phyloP scores from a whole-genome alignment of 495 filamentous ascomycete genomes.

The Penicillium manginii region DNA sequence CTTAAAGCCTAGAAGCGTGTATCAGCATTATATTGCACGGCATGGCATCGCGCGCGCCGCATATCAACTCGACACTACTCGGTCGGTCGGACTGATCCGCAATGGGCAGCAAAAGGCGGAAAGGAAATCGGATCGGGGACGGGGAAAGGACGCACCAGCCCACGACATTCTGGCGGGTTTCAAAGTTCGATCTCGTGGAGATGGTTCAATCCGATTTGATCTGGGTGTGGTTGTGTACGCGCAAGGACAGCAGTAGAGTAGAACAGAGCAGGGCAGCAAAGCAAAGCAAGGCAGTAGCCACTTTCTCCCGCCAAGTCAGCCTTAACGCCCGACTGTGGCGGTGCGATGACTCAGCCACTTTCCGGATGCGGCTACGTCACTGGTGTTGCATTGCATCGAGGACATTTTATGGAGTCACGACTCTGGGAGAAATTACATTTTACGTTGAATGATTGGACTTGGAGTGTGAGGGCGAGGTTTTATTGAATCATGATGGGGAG shows the following conservation, averaged over 20 bases:
- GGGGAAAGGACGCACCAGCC: conserved; percentile 51
- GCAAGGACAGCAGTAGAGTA: too few relatives aligned
- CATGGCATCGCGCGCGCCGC: not conserved
- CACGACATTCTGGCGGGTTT: conserved; percentile 61
- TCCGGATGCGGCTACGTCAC: conserved; percentile 33
- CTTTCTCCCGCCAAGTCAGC: conserved; percentile 10
- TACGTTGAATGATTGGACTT: too few relatives aligned
- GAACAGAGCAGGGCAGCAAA: not conserved
- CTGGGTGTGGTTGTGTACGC: too few relatives aligned
- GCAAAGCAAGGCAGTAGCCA: not conserved
- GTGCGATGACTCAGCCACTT: conserved; percentile 18
- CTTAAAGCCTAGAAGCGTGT: conserved; percentile 80
- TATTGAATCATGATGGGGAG: too few relatives aligned
- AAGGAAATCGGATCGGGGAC: not conserved
- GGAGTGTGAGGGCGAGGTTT: too few relatives aligned
- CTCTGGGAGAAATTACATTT: too few relatives aligned
- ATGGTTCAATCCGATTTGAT: too few relatives aligned
- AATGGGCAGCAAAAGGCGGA: not conserved
- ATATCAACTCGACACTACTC: not conserved
- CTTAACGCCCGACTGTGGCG: conserved; percentile 19
- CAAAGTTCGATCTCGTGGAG: not conserved
- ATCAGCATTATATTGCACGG: not conserved
- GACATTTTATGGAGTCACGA: not conserved
- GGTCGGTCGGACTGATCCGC: too few relatives aligned
- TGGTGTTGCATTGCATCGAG: not conserved